Evolutionary conservation across 2,329 filamentous ascomycete genomes (phyloP).

Genomic region (Ceratocystis eucalypticola): DNA sequence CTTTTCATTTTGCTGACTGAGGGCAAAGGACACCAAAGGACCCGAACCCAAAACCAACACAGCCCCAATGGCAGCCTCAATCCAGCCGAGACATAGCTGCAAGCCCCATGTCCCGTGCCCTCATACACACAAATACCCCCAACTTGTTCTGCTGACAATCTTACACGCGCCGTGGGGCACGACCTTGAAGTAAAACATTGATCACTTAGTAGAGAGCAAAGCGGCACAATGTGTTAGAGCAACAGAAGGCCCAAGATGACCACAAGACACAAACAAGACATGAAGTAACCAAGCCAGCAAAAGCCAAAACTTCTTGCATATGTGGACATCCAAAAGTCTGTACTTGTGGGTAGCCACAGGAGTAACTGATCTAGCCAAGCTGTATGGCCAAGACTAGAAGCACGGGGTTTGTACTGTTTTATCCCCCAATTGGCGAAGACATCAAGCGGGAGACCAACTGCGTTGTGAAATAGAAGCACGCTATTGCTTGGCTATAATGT

Average conservation of each 20-base stretch:
- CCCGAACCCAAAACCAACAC: neutral
- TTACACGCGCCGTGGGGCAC: neutral
- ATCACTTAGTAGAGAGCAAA: neutral
- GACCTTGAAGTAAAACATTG: neutral
- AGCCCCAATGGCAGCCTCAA: constrained; percentile 4
- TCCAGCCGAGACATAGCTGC: neutral
- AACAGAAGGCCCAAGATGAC: neutral
- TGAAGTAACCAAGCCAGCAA: neutral
- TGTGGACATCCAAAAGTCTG: neutral
- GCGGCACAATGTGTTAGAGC: neutral
- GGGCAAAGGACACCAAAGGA: neutral
- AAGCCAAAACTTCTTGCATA: neutral
- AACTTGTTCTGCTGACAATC: neutral
- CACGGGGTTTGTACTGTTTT: neutral
- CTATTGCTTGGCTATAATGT: too few relatives aligned
- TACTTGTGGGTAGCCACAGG: neutral
- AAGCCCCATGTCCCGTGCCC: constrained; percentile 5
- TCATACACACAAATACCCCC: neutral
- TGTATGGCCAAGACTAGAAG: neutral
- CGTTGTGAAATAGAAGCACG: neutral
- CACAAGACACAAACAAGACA: neutral
- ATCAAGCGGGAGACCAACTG: neutral
- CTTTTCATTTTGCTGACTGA: neutral
- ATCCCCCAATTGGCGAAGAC: neutral
- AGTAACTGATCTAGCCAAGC: neutral